Percentiles rank a stretch among this genome's conserved stretches.
Evolutionary conservation across 495 filamentous ascomycete genomes (phyloP).

Genomic region (Elasticomyces elasticus): DNA sequence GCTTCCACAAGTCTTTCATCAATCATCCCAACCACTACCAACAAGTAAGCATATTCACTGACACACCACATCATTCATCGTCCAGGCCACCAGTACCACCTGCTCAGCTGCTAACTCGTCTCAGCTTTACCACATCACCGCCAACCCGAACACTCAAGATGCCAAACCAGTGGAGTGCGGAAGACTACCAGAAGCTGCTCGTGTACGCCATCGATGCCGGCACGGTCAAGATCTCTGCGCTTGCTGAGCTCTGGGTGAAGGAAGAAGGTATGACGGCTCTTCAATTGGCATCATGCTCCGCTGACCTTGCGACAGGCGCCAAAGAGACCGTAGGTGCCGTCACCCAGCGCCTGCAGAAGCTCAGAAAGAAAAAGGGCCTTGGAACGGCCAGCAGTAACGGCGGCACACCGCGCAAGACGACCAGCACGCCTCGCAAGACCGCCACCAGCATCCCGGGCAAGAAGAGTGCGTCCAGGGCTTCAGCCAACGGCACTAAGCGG

Average conservation of each 20-base stretch:
- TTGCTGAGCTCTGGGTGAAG: neutral
- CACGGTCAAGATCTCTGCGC: neutral
- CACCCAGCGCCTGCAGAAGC: constrained; percentile 11
- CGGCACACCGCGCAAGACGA: neutral
- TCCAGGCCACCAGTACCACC: too few species aligned
- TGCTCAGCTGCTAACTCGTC: too few species aligned
- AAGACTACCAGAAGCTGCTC: neutral
- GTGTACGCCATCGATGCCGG: neutral
- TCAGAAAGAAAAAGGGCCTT: neutral
- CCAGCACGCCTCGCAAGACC: neutral
- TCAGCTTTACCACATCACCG: too few species aligned
- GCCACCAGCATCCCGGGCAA: neutral
- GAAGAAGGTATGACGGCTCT: neutral
- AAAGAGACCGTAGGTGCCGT: constrained; percentile 2
- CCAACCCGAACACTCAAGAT: too few species aligned
- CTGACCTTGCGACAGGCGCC: neutral
- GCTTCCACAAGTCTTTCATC: neutral
- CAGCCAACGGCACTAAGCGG: too few species aligned
- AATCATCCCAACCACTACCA: neutral
- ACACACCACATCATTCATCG: neutral
- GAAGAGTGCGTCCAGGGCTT: neutral
- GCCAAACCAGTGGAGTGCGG: neutral
- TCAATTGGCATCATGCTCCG: too few species aligned
- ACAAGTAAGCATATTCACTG: neutral
- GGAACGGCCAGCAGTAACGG: neutral